phyloP scores from a whole-genome alignment of 805 yeast species.

The Hanseniaspora pseudoguilliermondii region DNA sequence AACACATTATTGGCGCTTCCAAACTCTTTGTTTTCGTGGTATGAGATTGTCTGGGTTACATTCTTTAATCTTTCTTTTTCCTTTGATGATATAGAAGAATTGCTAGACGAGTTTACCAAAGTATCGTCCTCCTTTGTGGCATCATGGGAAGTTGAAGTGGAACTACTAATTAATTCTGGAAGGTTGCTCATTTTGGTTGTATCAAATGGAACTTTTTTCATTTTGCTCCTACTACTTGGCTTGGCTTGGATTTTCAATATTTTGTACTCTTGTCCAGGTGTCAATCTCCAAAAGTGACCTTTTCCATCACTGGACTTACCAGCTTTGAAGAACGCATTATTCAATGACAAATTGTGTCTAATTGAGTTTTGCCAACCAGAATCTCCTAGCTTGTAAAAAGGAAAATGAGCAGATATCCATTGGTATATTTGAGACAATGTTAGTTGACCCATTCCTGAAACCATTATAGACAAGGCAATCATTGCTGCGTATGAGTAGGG shows the following conservation, averaged over 20 bases:
- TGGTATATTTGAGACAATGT: conserved; percentile 74
- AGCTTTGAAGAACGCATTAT: conserved; percentile 80
- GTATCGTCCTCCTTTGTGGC: conserved; percentile 12
- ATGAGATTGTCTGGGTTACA: neutral
- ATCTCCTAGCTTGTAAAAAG: conserved; percentile 69
- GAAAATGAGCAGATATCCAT: conserved; percentile 83
- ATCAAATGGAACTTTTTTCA: conserved; percentile 26
- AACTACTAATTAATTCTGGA: neutral
- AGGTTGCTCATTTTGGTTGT: conserved; percentile 12
- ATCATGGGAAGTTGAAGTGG: neutral
- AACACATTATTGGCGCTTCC: neutral
- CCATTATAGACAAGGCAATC: conserved; percentile 82
- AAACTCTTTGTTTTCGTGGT: neutral
- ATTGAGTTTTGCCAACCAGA: conserved; percentile 98
- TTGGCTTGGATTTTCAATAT: conserved; percentile 43
- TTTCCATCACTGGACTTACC: conserved; percentile 84
- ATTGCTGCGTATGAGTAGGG: conserved; percentile 89
- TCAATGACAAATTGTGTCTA: conserved; percentile 82
- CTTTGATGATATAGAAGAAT: neutral
- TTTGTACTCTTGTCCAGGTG: conserved; percentile 67
- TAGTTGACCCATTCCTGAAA: conserved; percentile 59
- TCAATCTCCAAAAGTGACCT: conserved; percentile 83
- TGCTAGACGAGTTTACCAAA: neutral
- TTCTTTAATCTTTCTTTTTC: neutral
- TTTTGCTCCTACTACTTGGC: conserved; percentile 30